Evolutionary conservation across 2,329 filamentous ascomycete species (phyloP).

Genomic region (Teratosphaeria destructans): DNA sequence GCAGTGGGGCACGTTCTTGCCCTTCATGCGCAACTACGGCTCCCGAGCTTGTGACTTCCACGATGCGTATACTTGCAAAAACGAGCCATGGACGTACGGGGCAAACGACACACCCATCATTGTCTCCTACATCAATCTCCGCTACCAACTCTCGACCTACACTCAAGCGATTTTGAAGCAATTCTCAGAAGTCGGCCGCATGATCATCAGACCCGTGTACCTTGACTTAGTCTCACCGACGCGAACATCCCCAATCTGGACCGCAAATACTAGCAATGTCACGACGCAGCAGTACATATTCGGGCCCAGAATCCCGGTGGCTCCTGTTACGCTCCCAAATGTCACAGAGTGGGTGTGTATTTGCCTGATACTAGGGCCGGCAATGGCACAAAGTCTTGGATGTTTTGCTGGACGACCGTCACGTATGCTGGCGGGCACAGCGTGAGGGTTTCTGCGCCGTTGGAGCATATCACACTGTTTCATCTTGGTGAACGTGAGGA

Average conservation of each 20-base stretch:
- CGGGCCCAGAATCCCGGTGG: slow-evolving; percentile 27
- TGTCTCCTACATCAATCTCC: slow-evolving; percentile 20
- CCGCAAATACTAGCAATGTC: slow-evolving; percentile 22
- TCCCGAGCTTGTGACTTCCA: slow-evolving; percentile 19
- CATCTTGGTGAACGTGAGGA: slow-evolving; percentile 17
- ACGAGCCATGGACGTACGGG: slow-evolving; percentile 26
- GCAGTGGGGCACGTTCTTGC: slow-evolving; percentile 24
- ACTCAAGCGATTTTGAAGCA: slow-evolving; percentile 24
- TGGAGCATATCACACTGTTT: slow-evolving; percentile 23
- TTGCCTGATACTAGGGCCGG: slow-evolving; percentile 19
- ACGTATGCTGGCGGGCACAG: slow-evolving; percentile 30
- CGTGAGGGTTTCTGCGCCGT: slow-evolving; percentile 18
- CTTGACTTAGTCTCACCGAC: slow-evolving; percentile 29
- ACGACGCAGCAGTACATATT: slow-evolving; percentile 33
- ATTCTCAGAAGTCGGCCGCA: slow-evolving; percentile 24
- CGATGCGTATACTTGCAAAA: slow-evolving; percentile 28
- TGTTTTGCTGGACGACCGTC: slow-evolving; percentile 32
- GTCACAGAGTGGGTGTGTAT: slow-evolving; percentile 29
- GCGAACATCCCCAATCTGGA: slow-evolving; percentile 13
- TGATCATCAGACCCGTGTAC: slow-evolving; percentile 30
- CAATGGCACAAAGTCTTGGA: slow-evolving; percentile 25
- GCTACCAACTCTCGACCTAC: slow-evolving; percentile 22
- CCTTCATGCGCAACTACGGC: slow-evolving; percentile 25
- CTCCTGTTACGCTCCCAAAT: slow-evolving; percentile 28
- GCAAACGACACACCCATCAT: slow-evolving; percentile 19